These are phyloP conservation scores for Ophiostoma piceae DNA, from an alignment of 2,329 filamentous ascomycete genomes.

Conservation along the genomic window DNA sequence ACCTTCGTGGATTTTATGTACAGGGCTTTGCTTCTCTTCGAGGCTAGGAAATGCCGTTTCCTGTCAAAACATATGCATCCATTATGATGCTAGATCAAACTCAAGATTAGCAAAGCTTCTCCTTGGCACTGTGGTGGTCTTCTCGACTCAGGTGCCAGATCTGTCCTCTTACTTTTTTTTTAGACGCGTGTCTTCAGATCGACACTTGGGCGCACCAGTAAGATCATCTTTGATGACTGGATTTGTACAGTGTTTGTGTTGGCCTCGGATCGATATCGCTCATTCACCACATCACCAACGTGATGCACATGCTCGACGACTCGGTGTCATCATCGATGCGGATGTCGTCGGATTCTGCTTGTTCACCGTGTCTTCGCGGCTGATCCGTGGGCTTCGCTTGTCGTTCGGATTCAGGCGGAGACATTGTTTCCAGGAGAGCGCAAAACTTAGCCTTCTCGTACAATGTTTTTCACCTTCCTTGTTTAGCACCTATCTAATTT, in stretches of 20 bases:
- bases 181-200: no score
- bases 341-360: not conserved
- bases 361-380: not conserved
- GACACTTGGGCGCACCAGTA: no score
- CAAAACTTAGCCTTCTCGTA: no score
- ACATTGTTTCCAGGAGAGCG: no score
- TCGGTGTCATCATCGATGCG: no score
- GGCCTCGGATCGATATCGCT: no score
- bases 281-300: no score
- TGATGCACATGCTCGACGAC: not conserved
- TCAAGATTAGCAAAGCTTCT: not conserved
- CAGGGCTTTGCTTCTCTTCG: not conserved
- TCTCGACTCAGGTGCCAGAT: no score
- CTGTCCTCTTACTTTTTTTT: no score
- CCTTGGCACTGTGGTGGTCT: not conserved
- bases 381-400: not conserved
- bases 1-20: not conserved
- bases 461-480: no score
- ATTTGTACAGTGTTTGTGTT: not conserved
- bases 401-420: not conserved
- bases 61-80: not conserved
- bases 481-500: no score
- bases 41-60: not conserved
- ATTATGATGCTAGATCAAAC: not conserved
- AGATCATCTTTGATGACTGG: not conserved